phyloP scores from a whole-genome alignment of 2,329 filamentous ascomycete genomes.

The Colletotrichum cereale region DNA sequence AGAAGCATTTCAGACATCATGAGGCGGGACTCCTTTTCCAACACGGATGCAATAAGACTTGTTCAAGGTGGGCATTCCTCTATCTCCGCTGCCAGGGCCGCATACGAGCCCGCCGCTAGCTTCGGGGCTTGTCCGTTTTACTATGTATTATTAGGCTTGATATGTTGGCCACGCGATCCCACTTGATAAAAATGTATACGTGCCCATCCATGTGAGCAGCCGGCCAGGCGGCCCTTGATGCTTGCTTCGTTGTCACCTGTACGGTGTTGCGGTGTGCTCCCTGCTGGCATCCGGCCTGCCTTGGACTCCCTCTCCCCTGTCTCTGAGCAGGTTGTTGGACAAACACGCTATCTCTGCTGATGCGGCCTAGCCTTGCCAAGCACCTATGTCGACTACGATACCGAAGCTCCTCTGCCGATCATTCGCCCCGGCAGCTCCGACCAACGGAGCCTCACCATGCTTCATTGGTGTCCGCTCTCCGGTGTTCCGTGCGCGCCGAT shows the following conservation, averaged over 20 bases:
- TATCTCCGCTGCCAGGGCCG: conserved; percentile 1
- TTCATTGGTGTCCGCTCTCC: conserved; percentile 18
- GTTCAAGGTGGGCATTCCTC: conserved; percentile 1
- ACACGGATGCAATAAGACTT: neutral
- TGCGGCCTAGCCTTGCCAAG: conserved; percentile 37
- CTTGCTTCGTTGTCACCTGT: conserved; percentile 20
- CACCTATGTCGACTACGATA: conserved; percentile 22
- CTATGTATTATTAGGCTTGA: neutral
- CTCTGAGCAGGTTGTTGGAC: neutral
- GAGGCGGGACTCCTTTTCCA: conserved; percentile 14
- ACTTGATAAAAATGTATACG: conserved; percentile 10
- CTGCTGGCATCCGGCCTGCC: conserved; percentile 3
- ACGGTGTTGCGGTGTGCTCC: conserved; percentile 28
- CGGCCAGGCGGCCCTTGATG: conserved; percentile 15
- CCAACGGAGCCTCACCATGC: conserved; percentile 33
- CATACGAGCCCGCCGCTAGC: neutral
- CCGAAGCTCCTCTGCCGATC: conserved; percentile 30
- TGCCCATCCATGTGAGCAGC: conserved; percentile 22
- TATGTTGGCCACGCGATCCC: neutral
- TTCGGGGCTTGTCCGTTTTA: neutral
- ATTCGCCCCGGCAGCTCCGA: conserved; percentile 33
- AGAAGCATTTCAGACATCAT: conserved; percentile 4
- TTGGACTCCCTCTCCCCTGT: neutral
- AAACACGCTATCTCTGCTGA: conserved; percentile 8
- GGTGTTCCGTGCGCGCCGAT: conserved; percentile 35